A percentile compares a stretch with the other conserved stretches of the same genome.
These are phyloP conservation scores for Aspergillus unguis DNA, from an alignment of 2,329 filamentous ascomycete species.

Conservation along the genomic window DNA sequence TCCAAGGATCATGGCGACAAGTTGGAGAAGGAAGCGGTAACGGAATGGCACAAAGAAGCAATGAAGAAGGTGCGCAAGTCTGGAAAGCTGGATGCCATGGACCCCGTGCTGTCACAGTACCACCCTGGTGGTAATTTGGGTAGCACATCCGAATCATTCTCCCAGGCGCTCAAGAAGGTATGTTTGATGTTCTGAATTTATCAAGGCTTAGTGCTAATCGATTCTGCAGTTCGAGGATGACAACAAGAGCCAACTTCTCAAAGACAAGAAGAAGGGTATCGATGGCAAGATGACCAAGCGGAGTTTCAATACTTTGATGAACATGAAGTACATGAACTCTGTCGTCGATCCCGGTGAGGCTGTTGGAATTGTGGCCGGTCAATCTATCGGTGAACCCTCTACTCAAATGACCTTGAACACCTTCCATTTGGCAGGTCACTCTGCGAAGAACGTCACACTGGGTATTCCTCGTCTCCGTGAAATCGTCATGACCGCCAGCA, in stretches of 20 bases:
- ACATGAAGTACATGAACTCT: constrained; percentile 88
- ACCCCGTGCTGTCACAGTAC: constrained; percentile 70
- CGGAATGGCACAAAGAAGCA: constrained; percentile 59
- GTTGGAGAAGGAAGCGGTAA: constrained; percentile 65
- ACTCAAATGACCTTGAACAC: constrained; percentile 99
- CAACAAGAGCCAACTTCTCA: constrained; percentile 63
- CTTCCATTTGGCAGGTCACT: constrained; percentile 98
- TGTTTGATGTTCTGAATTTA: constrained; percentile 12
- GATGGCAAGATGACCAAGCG: constrained; percentile 56
- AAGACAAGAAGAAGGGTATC: constrained; percentile 55
- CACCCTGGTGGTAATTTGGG: constrained; percentile 76
- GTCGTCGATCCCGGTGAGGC: constrained; percentile 93
- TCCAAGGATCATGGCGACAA: constrained; percentile 56
- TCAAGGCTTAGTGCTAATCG: constrained; percentile 18
- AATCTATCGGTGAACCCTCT: constrained; percentile 94
- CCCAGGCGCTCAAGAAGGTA: constrained; percentile 62
- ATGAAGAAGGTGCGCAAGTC: constrained; percentile 80
- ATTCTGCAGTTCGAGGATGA: constrained; percentile 65
- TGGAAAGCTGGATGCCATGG: constrained; percentile 62
- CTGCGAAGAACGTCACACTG: constrained; percentile 96
- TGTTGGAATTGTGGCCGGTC: constrained; percentile 92
- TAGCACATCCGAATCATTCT: constrained; percentile 86
- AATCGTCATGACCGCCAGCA: constrained; percentile 96
- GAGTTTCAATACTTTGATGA: constrained; percentile 77
- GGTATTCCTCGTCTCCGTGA: constrained; percentile 96